phyloP scores from a whole-genome alignment of 106 monocot species.

The Apostasia shenzhenica region DNA sequence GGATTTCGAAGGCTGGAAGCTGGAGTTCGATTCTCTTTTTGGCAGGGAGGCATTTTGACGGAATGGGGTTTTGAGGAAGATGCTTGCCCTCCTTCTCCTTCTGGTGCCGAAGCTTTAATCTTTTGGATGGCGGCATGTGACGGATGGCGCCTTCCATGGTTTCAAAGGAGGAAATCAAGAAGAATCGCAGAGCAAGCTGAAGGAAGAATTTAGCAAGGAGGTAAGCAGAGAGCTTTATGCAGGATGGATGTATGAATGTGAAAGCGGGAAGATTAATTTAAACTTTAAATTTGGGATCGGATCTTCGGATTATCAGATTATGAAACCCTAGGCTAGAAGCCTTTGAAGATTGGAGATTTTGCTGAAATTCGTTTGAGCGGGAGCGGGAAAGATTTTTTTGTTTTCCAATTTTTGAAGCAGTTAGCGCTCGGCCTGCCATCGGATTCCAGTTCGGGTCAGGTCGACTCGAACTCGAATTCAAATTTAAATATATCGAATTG shows the following conservation, averaged over 20 bases:
- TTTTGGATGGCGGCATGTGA: conserved; percentile 66
- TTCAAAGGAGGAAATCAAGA: background rate
- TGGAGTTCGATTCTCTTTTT: conserved; percentile 24
- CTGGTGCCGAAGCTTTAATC: conserved; percentile 60
- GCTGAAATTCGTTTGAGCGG: background rate
- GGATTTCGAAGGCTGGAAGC: conserved; percentile 5
- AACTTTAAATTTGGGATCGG: background rate
- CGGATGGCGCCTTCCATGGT: conserved; percentile 17
- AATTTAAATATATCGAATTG: no score
- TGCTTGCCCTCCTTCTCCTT: background rate
- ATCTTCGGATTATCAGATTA: background rate
- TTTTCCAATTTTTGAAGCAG: no score
- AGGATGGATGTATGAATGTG: background rate
- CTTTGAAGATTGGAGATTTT: background rate
- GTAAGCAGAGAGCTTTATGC: background rate
- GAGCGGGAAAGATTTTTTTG: background rate
- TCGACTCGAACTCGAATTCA: no score
- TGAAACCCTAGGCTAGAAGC: no score
- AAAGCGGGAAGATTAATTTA: conserved; percentile 4
- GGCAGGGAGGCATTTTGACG: conserved; percentile 26
- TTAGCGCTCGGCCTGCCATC: no score
- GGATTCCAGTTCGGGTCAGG: background rate
- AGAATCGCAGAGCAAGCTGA: background rate
- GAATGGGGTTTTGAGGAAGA: background rate
- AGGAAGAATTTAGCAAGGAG: background rate